These are phyloP conservation scores for Suaeda aralocaspica DNA, from an alignment of 148 eudicot genomes.

Conservation along the genomic window DNA sequence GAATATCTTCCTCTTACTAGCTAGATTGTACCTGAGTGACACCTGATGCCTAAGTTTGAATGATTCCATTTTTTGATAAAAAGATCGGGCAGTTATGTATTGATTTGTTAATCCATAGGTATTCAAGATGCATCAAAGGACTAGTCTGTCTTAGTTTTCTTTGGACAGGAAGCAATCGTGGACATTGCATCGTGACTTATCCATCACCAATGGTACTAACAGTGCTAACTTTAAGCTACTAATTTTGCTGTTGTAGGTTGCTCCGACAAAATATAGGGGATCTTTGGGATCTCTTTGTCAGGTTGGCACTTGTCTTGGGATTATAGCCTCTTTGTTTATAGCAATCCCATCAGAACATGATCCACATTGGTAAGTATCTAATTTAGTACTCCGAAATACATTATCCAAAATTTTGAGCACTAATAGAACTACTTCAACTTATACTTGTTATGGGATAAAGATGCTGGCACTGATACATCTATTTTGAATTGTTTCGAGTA, in stretches of 20 bases:
- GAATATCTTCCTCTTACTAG: too few species aligned
- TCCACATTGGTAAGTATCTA: constrained; percentile 77
- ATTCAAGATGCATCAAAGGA: background rate
- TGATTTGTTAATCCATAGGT: background rate
- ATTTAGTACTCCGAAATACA: too few species aligned
- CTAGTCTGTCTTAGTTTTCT: background rate
- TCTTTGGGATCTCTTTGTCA: constrained; percentile 74
- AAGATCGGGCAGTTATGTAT: background rate
- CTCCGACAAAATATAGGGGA: constrained; percentile 82
- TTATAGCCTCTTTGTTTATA: constrained; percentile 60
- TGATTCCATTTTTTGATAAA: too few species aligned
- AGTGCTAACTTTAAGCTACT: background rate
- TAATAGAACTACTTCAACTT: too few species aligned
- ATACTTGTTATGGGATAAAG: background rate
- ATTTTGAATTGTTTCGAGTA: too few species aligned
- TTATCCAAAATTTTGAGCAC: background rate
- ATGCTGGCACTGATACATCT: background rate
- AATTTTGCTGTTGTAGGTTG: constrained; percentile 41
- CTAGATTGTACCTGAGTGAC: too few species aligned
- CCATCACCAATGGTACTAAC: background rate
- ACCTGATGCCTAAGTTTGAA: too few species aligned
- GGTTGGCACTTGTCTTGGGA: constrained; percentile 83
- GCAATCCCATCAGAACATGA: constrained; percentile 61
- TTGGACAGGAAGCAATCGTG: background rate
- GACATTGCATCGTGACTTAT: background rate